Base-by-base conservation (phyloP, 148 eudicot species). In the Chenopodium album region DNA sequence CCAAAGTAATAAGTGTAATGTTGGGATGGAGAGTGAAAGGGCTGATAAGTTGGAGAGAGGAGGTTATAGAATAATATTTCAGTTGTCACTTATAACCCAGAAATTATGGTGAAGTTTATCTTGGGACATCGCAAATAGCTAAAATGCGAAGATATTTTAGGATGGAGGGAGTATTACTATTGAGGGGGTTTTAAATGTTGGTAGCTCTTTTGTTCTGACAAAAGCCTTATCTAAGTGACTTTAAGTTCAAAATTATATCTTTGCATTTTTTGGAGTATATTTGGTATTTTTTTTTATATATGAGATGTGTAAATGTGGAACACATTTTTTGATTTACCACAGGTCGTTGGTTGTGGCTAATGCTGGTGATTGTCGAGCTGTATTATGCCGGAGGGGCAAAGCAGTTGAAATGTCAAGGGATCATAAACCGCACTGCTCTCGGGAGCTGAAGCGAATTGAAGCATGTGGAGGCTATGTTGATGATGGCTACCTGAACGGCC, bases 281-380 rank as follows among this genome's bases (percentile, higher is more conserved):
- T 56, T 56, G 17, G 1, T 56, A 16, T 54, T 17, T 54, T 54
- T 54, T 54, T 41, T 0, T 78, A 4, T 22, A 28, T 0, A 23
- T 52, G 41, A 75, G 44, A 13, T 52, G 41, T 44, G n/a, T 50
- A 31, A 52, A 13, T 12, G 50, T 20, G n/a, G 11, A 48, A 8
- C 20, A 73, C 26, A 34, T 47, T 37, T 63, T 46, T 66, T 28
- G 26, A 7, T 29, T 65, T 62, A 72, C 68, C 47, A 48, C 90
- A 95, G 99, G 82, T 89, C 93, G 3, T 82, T 95, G 82, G 89
- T 92, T 74, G 99, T 95, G 81, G 99, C 99, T 44, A 95, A 95
- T 85, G 99, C 92, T 7, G 99, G 99, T 29, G 99, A 95, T 71
- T 95, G 99, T 82, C 88, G 98, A 83, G 99, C 99, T 47, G 97